Evolutionary conservation across 371 early-diverging fungal genomes (phyloP), one percentile per base, ranked within the genome.

Genomic region (Saksenaea vasiformis): DNA sequence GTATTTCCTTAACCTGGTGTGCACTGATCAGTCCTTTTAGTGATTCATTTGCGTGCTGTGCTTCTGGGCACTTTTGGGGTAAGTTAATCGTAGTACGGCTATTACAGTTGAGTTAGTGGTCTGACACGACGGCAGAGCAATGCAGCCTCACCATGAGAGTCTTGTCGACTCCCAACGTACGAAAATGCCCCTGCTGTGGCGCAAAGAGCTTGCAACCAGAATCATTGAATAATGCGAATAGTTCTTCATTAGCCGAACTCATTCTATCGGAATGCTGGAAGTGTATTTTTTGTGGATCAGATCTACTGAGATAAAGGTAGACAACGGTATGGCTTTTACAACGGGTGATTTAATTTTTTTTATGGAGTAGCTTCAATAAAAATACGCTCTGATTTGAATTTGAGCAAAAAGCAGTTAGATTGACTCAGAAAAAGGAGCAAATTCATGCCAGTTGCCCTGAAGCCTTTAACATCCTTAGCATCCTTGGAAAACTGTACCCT

Each of bases 31-130:
- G 22, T 13, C 26, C 58, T 0, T 57, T 38, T 19, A 26, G n/a
- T 10, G 37, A 26, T 19, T 37, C 37, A 2, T 57, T 57, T 57
- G 58, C 58, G 24, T 64, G 64, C 35, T 73, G 73, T 34, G 26
- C 57, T 28, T 55, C 70, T 17, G 73, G 73, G 4, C 73, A 73
- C 61, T 64, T 69, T n/a, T 73, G 73, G 73, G 70, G 69, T 69
- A 69, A 65, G 24, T 47, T 24, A n/a, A n/a, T n/a, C n/a, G n/a
- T 39, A 27, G 24, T 15, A 39, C 34, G 17, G 19, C 2, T 36
- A 17, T 8, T 19, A 5, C 34, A 44, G 39, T 53, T 38, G 37
- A n/a, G 10, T n/a, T n/a, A 43, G 8, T n/a, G 17, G n/a, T 24
- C 35, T 15, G 19, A 14, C 15, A 55, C 54, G 17, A 2, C n/a